Base-by-base conservation (phyloP, 139 green algal genomes). In the Chlamydomonas asymmetrica region DNA sequence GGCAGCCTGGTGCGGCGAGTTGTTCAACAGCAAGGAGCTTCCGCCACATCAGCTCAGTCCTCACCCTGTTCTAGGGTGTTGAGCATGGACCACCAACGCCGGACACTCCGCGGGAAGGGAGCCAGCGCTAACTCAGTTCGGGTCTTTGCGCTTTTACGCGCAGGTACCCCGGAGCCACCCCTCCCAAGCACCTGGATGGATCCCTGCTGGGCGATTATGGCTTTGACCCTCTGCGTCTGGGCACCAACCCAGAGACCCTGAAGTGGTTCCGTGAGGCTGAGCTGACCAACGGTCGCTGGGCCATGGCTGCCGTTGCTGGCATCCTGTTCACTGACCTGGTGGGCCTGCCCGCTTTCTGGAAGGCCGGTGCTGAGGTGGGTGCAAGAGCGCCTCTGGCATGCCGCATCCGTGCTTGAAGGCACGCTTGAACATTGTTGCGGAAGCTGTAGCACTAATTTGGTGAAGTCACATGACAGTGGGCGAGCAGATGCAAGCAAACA, bases 271-370 rank as follows among this genome's bases (percentile, higher is more conserved):
- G 78, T 22, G 91, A 94, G 85, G 92, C 88, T 50, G 93, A 97
- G 91, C 88, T 94, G 74, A 90, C 74, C 81, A 96, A 98, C 85
- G 94, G 88, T 56, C 89, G 93, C 75, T 97, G 90, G 90, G 93
- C 94, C 27, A 97, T 97, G 93, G 81, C 89, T 39, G 94, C 87
- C 50, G 91, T 95, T 23, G 88, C 83, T 25, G 94, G 94, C 79
- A 96, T 97, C 85, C 80, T 96, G 73, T 89, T 91, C 84, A 92
- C 86, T 34, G 89, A 94, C 41, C 71, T 87, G 35, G 59, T 94
- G 0, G 90, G 91, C 61, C 71, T 85, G 68, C 86, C 86, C 75
- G 87, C 91, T 83, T 97, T 90, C 78, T 97, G 88, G 88, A 73
- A 89, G 71, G 91, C 93, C 34, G 93, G 91, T 38, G 88, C 91